Base-by-base conservation (phyloP, 2,329 filamentous ascomycete genomes). In the Pyrenophora tritici-repentis region DNA sequence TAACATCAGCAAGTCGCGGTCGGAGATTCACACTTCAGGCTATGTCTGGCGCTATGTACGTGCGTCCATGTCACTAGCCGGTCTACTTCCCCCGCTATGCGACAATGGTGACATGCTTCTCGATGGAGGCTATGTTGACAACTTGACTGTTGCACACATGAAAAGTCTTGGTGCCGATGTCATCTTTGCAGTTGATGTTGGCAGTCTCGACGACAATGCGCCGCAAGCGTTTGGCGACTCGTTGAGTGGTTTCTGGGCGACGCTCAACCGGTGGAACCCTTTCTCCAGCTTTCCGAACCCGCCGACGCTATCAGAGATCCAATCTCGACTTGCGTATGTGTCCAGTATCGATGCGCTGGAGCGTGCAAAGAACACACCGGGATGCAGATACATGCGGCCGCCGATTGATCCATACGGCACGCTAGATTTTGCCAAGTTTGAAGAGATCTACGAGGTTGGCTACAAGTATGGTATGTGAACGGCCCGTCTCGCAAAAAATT, bases 11-110 rank as follows among this genome's bases (percentile, higher is more conserved):
- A 95, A 96, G 73, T 94, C 89, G 55, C 84, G 93, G 16, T 86
- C 86, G 3, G 94, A 99, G 71, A 92, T 95, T 60, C 94, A 99
- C 74, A 97, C 91, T 0, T 94, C 89, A 54, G 94, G 94, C 12
- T 99, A 99, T 67, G 93, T 94, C 0, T 99, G 94, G 94, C 85
- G 95, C 35, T 99, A 99, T 66, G 90, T 99, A 18, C 85, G 94
- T 38, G 94, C 94, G 0, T 96, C 91, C 9, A 99, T 99, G 94
- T 95, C 92, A 1, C 82, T 99, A 3, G 94, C 94, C 0, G 94
- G 95, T 2, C 77, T 99, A 8, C 79, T 99, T 6, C 95, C 95
- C 10, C 94, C 94, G 0, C 83, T 99, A 16, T 99, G 94, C 67
- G 94, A 99, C 68, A 93, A 99, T 67, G 94, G 95, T 18, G 93